phyloP scores from a whole-genome alignment of 257 asterid genomes.

The Solanum virginianum region DNA sequence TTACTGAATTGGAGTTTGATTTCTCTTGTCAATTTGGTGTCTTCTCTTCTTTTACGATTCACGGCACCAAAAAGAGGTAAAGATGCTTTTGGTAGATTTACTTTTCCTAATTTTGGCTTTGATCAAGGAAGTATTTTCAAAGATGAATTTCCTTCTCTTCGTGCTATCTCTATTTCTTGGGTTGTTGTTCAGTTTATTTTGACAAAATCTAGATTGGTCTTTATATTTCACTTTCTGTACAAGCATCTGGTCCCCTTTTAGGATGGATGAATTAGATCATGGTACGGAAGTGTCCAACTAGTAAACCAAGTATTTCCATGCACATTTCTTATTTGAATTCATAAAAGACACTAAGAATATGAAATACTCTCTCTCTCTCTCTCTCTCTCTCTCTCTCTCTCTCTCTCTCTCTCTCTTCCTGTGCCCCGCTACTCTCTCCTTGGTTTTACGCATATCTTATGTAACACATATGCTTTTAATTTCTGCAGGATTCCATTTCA shows the following conservation, averaged over 20 bases:
- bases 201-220: neutral
- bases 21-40: slow-evolving; percentile 51
- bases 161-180: neutral
- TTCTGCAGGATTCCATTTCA: slow-evolving; percentile 50
- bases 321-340: neutral
- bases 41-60: slow-evolving; percentile 55
- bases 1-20: slow-evolving; percentile 72
- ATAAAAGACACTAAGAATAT: neutral
- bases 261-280: neutral
- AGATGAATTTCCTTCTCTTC: slow-evolving; percentile 2
- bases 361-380: neutral
- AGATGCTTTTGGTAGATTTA: neutral
- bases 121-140: neutral
- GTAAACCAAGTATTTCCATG: neutral
- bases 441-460: neutral
- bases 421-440: neutral
- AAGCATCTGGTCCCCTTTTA: neutral
- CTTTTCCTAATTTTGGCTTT: slow-evolving; percentile 2
- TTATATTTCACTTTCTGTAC: neutral
- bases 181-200: neutral
- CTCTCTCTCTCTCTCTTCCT: neutral
- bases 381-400: neutral
- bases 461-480: neutral
- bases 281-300: neutral
- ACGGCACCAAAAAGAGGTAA: slow-evolving; percentile 63